Evolutionary conservation across 805 yeast genomes (phyloP).

Genomic region (Yarrowia porcina): DNA sequence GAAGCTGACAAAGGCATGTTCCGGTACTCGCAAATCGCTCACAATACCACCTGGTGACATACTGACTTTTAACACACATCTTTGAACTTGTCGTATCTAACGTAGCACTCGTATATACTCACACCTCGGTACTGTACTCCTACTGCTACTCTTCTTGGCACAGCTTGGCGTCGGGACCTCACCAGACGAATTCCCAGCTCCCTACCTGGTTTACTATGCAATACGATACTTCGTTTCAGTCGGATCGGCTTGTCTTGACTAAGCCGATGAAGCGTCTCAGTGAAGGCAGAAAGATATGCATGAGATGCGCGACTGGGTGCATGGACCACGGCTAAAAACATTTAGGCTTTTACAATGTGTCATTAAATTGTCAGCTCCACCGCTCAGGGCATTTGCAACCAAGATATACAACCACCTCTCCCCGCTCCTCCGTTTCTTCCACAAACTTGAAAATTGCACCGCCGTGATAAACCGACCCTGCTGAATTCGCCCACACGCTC

Average conservation of each 20-base stretch:
- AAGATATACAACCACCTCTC: neutral
- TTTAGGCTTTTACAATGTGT: neutral
- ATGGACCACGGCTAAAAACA: slow-evolving; percentile 5
- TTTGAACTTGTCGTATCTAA: no score
- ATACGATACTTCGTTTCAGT: no score
- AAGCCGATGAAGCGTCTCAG: slow-evolving; percentile 16
- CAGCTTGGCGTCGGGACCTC: no score
- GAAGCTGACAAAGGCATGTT: no score
- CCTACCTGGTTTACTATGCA: no score
- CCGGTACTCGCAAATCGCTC: no score
- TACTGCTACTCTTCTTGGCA: no score
- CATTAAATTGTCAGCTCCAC: slow-evolving; percentile 9
- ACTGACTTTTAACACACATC: no score
- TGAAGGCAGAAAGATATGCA: neutral
- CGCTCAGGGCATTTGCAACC: slow-evolving; percentile 5
- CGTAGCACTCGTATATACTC: no score
- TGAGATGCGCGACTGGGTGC: neutral
- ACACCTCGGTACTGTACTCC: no score
- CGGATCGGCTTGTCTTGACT: slow-evolving; percentile 13
- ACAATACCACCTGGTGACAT: no score
- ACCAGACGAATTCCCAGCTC: no score
- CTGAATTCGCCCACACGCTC: neutral
- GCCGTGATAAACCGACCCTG: neutral
- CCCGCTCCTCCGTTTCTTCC: neutral
- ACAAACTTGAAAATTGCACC: neutral